Evolutionary conservation across 768 basidiomycete species (phyloP).

Genomic region (Pulveroboletus ravenelii): DNA sequence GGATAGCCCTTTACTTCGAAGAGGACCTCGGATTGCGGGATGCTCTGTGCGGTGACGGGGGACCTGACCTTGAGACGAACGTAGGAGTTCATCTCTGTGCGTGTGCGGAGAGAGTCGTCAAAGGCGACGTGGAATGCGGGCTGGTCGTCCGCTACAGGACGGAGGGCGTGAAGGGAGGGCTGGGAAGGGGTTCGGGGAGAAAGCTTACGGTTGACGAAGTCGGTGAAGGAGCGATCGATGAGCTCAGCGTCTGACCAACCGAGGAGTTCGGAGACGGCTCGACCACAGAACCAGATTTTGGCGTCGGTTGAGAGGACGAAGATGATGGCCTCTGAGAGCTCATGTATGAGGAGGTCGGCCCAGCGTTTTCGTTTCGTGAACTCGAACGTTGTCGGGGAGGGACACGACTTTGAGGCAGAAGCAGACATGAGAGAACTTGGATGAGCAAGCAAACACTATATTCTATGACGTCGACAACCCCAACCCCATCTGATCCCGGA

Average conservation of each 20-base stretch:
- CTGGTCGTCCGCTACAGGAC: constrained; percentile 52
- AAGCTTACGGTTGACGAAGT: constrained; percentile 59
- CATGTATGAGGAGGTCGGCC: constrained; percentile 75
- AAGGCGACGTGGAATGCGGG: constrained; percentile 44
- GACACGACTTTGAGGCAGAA: neutral
- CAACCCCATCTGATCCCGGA: constrained; percentile 10
- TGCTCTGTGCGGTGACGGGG: constrained; percentile 23
- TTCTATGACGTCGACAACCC: constrained; percentile 25
- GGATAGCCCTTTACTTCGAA: constrained; percentile 71
- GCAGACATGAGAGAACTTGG: constrained; percentile 2
- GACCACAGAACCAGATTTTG: constrained; percentile 65
- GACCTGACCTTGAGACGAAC: constrained; percentile 54
- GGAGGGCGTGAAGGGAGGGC: neutral
- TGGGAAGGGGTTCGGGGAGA: neutral
- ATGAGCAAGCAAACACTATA: constrained; percentile 15
- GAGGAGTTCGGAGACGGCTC: constrained; percentile 63
- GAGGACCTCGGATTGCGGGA: constrained; percentile 44
- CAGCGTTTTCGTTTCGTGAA: constrained; percentile 86
- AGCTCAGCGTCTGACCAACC: constrained; percentile 76
- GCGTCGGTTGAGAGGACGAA: constrained; percentile 62
- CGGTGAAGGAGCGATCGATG: constrained; percentile 59
- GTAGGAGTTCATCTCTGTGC: constrained; percentile 51
- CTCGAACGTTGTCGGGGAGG: constrained; percentile 47
- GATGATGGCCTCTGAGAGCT: constrained; percentile 68
- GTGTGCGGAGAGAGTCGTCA: constrained; percentile 47